Base-by-base conservation (phyloP, 495 filamentous ascomycete species). In the Xylona heveae region DNA sequence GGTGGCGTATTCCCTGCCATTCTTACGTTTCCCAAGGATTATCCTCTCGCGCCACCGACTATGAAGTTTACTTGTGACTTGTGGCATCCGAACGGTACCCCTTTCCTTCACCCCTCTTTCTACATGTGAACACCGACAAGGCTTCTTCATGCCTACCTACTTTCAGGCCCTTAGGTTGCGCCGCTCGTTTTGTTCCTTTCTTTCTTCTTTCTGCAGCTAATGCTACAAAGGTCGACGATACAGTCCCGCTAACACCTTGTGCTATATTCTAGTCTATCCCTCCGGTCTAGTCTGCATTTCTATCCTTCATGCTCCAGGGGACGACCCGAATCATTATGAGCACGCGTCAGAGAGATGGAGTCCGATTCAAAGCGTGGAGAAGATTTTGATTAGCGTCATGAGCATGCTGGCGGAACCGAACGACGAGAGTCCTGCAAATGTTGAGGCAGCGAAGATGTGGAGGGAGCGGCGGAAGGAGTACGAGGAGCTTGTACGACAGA, bases 401-500 rank as follows among this genome's bases (percentile, higher is more conserved):
- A 91, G 81, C 47, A 95, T 99, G 88, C 62, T 99, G 34, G 83
- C 84, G 2, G 88, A 94, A 58, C 88, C 88, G 40, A 99, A 99
- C 51, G 90, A 95, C 48, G 88, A 99, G 66, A 85, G 77, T 46
- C 90, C 88, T 1, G 88, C 88, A 35, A 99, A 99, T 55, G 72
- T 95, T 35, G 90, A 99, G 61, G 88, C 88, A 16, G 88, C 90
- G 33, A 81, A 90, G 64, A 92, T 94, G 82, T 99, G 88, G 88
- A 67, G 88, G 34, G 90, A 95, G 42, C 55, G 71, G 42, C 67
- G 81, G 42, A 45, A 45, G 17, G 78, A 83, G 47, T 99, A 92
- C 57, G 85, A 95, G 65, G 58, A 64, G 53, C 74, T 66, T 53
- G 83, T 94, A 13, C 64, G 76, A 40, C 74, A 83, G 38, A 77